Evolutionary conservation across 2,329 filamentous ascomycete species (phyloP).

Genomic region (Colletotrichum phormii): DNA sequence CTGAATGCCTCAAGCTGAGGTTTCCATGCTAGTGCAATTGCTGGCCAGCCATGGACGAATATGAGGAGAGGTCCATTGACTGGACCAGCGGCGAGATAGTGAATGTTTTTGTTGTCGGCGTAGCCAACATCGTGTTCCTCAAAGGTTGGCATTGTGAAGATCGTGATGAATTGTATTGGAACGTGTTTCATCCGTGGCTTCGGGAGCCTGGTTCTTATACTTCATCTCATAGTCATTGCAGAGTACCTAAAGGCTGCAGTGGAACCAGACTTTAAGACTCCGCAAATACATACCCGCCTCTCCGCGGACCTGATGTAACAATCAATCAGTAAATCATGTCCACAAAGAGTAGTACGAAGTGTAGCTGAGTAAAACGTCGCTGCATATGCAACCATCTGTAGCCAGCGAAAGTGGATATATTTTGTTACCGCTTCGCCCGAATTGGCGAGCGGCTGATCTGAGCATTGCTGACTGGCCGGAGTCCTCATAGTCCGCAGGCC

Average conservation of each 20-base stretch:
- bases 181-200: not conserved
- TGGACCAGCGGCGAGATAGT: not conserved
- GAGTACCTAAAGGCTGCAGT: too few species aligned
- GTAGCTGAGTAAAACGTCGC: not conserved
- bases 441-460: not conserved
- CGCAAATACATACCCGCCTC: not conserved
- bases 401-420: not conserved
- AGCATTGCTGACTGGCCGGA: not conserved
- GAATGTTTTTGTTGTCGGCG: not conserved
- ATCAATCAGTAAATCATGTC: not conserved
- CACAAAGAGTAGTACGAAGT: not conserved
- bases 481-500: not conserved
- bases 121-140: not conserved
- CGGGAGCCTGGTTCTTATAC: not conserved
- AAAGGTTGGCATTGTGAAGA: not conserved
- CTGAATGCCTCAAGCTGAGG: slow-evolving; percentile 44
- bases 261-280: not conserved
- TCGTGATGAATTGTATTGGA: not conserved
- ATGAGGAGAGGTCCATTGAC: slow-evolving; percentile 43
- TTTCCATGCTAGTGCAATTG: slow-evolving; percentile 47
- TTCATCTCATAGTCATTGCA: not conserved
- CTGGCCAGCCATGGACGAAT: slow-evolving; percentile 52
- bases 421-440: not conserved
- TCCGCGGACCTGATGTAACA: not conserved
- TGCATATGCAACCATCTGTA: not conserved